Evolutionary conservation across 139 green algal species (phyloP), one percentile per base, ranked within the genome.

Genomic region (Chlorokybus atmophyticus): DNA sequence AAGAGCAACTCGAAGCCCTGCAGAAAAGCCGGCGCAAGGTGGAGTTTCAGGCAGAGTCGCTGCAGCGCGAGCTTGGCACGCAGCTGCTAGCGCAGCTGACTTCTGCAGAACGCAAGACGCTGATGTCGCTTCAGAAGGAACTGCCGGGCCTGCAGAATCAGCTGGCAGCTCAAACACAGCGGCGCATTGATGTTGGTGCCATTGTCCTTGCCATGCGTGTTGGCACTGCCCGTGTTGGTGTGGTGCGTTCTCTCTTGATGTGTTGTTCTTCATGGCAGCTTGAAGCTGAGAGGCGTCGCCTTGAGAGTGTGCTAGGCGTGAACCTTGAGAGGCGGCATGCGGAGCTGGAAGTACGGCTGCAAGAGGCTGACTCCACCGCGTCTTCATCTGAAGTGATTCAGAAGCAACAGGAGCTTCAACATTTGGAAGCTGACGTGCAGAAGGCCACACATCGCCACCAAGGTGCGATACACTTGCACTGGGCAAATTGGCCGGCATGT

Each of bases 31-130:
- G 5, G 4, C 14, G 17, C n/a, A 21, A 29, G 25, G 3, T 66
- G 23, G 51, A 69, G 69, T 26, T 49, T 23, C 58, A 80, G 32
- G 50, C 83, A 23, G 52, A 53, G 2, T 56, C 62, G 23, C 57
- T 80, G 17, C 28, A 56, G 32, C 49, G 50, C 0, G 77, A 90
- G 73, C 60, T 88, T 21, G 75, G 70, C 38, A 84, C 71, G 0
- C 67, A 77, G 14, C 57, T 93, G 41, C 47, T 59, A 19, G 62
- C 56, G 2, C 47, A 75, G 32, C 74, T 94, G 48, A 81, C 60
- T 2, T n/a, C 67, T 3, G 52, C 35, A 3, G 86, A 94, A 71
- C 66, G 63, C 39, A 50, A 53, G 27, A 79, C 91, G 41, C 63
- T 93, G 17, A 31, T n/a, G 14, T 21, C 49, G 29, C 60, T 87